A percentile compares a stretch with the other conserved stretches of the same genome.
These are phyloP conservation scores for Yarrowia bubula DNA, from an alignment of 805 yeast species.

Conservation along the genomic window DNA sequence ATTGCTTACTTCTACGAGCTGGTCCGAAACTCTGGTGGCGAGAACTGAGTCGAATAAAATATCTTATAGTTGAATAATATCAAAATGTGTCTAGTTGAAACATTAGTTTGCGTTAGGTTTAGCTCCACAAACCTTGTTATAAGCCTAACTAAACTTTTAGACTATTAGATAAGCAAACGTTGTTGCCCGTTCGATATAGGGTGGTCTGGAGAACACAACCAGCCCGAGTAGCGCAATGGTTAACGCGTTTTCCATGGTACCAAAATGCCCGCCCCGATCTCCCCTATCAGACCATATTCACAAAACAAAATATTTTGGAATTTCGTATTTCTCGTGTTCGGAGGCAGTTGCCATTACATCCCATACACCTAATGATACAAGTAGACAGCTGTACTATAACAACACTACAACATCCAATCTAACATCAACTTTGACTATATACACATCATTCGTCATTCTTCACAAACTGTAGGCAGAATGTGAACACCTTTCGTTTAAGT, in stretches of 20 bases:
- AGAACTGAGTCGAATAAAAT: neutral
- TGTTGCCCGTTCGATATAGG: neutral
- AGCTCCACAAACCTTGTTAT: no score
- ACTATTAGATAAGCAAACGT: neutral
- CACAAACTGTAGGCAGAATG: no score
- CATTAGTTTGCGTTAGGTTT: neutral
- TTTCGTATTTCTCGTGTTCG: no score
- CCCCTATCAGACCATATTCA: no score
- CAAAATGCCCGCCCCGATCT: no score
- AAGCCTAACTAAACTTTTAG: neutral
- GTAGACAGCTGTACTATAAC: no score
- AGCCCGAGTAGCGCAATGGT: slow-evolving; percentile 26
- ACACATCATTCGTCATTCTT: neutral
- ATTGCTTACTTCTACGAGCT: slow-evolving; percentile 39
- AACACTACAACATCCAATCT: no score
- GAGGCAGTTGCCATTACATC: no score
- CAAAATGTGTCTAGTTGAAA: neutral
- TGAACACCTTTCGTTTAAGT: no score
- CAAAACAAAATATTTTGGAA: no score
- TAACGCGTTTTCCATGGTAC: neutral
- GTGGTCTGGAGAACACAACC: neutral
- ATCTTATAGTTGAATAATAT: neutral
- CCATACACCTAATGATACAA: no score
- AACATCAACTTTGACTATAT: neutral
- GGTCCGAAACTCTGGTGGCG: slow-evolving; percentile 31